Evolutionary conservation across 257 asterid genomes (phyloP), one percentile per base, ranked within the genome.

Genomic region (Ilex asprella): DNA sequence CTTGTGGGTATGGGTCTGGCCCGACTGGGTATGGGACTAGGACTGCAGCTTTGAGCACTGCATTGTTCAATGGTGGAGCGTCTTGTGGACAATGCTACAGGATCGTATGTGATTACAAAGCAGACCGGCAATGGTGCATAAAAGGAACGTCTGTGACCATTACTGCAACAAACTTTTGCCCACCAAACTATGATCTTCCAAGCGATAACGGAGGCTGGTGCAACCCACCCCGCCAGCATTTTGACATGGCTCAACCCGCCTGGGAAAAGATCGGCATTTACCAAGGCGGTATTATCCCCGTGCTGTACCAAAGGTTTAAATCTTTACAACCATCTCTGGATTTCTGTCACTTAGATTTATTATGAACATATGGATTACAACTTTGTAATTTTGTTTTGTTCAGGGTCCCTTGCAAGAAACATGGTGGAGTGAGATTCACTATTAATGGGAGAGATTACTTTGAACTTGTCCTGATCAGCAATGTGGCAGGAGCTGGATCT

Each of bases 401-500:
- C 66, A 88, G 99, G 86, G 89, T 92, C 27, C 96, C 98, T 3
- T 92, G 97, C 66, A 73, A 59, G 75, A 92, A 92, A 64, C 76
- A 46, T 0, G 97, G 97, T 2, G 97, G 98, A 58, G 97, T 89
- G 0, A 76, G 95, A 61, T 89, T 92, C 77, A 76, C 85, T 1
- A 73, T 92, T 50, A 85, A 82, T 32, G 98, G 98, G 2, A 73
- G 86, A 46, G 74, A 78, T 30, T 86, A 84, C 76, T 92, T 92
- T 52, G 95, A 89, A 76, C 86, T 92, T 3, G 94, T 92, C 2
- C 6, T 71, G 70, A 68, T 92, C 5, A 79, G 67, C 73, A 89
- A 92, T 31, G 96, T 92, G 27, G 98, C 76, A 0, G 89, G 87
- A 11, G 95, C 89, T 2, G 99, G 99, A 67, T 81, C 93, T 3